Conservation (phyloP, 176 grass and related monocot species). For the Hsuehochloa calcarea region DNA sequence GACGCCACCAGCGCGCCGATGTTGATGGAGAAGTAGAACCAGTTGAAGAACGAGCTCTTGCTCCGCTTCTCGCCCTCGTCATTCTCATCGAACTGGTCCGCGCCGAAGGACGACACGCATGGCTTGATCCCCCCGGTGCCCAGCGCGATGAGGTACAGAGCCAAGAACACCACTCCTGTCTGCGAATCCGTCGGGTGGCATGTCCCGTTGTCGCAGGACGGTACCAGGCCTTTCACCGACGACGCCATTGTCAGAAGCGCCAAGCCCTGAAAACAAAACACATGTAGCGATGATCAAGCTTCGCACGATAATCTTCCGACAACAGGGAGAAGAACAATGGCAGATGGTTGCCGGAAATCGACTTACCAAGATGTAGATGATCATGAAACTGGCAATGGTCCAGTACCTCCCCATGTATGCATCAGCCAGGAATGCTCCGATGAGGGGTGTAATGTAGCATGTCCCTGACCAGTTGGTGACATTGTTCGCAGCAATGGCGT, state of each 20-base stretch:
- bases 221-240: constrained; percentile 57
- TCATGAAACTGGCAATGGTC: constrained; percentile 81
- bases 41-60: constrained; percentile 91
- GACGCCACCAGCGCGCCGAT: constrained; percentile 78
- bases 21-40: constrained; percentile 96
- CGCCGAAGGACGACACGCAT: constrained; percentile 77
- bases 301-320: background rate
- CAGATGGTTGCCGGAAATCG: background rate
- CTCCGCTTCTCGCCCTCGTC: constrained; percentile 54
- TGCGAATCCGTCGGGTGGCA: constrained; percentile 59
- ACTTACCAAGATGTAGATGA: constrained; percentile 71
- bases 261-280: constrained; percentile 44
- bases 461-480: constrained; percentile 78
- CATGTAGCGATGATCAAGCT: background rate
- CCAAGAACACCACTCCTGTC: constrained; percentile 49
- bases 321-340: background rate
- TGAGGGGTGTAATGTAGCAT: constrained; percentile 73
- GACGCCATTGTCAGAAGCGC: constrained; percentile 57
- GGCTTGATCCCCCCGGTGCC: constrained; percentile 94
- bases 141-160: constrained; percentile 70
- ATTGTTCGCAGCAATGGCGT: constrained; percentile 51
- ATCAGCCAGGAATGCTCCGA: constrained; percentile 81
- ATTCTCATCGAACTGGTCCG: constrained; percentile 80
- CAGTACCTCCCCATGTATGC: constrained; percentile 77
- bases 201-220: constrained; percentile 23